These are phyloP conservation scores for Tieghemiomyces parasiticus DNA, from an alignment of 192 early-diverging fungal genomes.

Conservation along the genomic window DNA sequence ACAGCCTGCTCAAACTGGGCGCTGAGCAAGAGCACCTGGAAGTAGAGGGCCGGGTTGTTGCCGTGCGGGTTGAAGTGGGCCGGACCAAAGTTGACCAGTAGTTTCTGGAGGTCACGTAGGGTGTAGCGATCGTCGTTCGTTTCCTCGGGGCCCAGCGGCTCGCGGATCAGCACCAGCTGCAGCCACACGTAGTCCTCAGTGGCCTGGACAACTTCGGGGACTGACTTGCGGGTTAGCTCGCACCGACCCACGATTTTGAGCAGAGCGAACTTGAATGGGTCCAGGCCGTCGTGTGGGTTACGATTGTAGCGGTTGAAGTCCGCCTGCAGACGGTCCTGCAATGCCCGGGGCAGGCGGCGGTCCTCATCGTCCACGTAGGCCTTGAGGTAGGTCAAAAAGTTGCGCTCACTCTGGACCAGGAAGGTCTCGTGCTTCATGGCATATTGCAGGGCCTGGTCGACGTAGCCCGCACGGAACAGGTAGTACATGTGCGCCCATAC, in stretches of 20 bases:
- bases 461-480: slow-evolving; percentile 61
- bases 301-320: slow-evolving; percentile 36
- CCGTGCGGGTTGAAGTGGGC: slow-evolving; percentile 53
- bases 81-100: slow-evolving; percentile 50
- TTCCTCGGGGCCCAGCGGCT: slow-evolving; percentile 28
- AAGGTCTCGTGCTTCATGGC: slow-evolving; percentile 35
- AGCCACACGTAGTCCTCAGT: slow-evolving; percentile 94
- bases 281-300: slow-evolving; percentile 31
- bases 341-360: slow-evolving; percentile 20
- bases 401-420: slow-evolving; percentile 40
- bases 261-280: slow-evolving; percentile 86
- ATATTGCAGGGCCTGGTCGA: slow-evolving; percentile 50
- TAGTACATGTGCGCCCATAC: slow-evolving; percentile 82
- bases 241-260: slow-evolving; percentile 85
- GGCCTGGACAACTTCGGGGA: slow-evolving; percentile 49
- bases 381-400: slow-evolving; percentile 55
- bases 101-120: slow-evolving; percentile 47
- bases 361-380: slow-evolving; percentile 38
- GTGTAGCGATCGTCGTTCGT: slow-evolving; percentile 41
- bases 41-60: slow-evolving; percentile 58
- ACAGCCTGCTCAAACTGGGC: slow-evolving; percentile 89
- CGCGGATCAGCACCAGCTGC: slow-evolving; percentile 55
- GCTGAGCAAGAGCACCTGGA: slow-evolving; percentile 66
- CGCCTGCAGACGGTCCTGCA: slow-evolving; percentile 38
- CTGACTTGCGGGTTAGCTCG: slow-evolving; percentile 52